Base-by-base conservation (phyloP, 371 early-diverging fungal genomes). In the Apophysomyces ossiformis region DNA sequence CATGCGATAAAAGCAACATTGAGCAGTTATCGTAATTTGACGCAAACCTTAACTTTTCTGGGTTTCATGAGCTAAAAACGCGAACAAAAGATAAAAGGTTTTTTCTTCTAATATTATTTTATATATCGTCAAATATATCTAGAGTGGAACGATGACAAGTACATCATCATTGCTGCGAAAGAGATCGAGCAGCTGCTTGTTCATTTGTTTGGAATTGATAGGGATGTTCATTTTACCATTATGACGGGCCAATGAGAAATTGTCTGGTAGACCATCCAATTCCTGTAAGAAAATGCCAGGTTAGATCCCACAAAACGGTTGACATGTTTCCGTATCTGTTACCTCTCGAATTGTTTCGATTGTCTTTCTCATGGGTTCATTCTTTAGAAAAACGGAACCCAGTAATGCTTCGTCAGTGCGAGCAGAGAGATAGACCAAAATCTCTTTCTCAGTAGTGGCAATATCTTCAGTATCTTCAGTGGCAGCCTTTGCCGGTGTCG, bases 191-290 rank as follows among this genome's bases (percentile, higher is more conserved):
- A 84, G 65, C 38, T 68, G 73, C 64, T 85, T 84, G 58, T 47
- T 70, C 74, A 85, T 83, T 69, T 91, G 91, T 68, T 89, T 89
- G 16, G 78, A 67, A 67, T 78, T 85, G 57, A 91, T 78, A 8
- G 91, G 91, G 47, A 91, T 83, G 11, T 72, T 76, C 50, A 85
- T 76, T 64, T 86, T 82, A 50, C 91, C 89, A 50, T 89, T 91
- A 65, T 85, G 81, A 18, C 89, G 79, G 1, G 86, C 75, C 8
- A 91, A 16, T 0, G 69, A 66, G 61, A 89, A 88, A 7, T 70
- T 57, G 1, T 66, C 73, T 0, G 91, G 89, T 7, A 89, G 62
- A 12, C 79, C 84, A 67, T 89, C 91, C 37, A 91, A 70, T 69
- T 91, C 91, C 76, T 85, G 47, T 11, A 47, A 26, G 26, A 26